phyloP scores from a whole-genome alignment of 2,329 filamentous ascomycete species.

The Ceratocystis diversiconidia region DNA sequence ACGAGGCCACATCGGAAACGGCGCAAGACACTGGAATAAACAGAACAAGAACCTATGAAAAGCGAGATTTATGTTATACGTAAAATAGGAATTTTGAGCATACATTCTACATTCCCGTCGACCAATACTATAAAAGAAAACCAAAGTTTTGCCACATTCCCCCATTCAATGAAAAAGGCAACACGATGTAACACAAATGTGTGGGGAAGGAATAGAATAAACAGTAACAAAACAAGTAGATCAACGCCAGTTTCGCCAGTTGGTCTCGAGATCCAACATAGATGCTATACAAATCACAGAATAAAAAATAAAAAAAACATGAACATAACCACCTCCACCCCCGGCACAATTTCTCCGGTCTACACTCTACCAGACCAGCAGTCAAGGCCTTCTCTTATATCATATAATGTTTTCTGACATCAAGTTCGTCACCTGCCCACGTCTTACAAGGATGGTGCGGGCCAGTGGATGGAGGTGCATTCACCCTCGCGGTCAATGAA shows the following conservation, averaged over 20 bases:
- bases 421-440: not conserved
- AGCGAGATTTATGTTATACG: no score
- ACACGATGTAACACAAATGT: not conserved
- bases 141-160: not conserved
- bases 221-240: not conserved
- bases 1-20: not conserved
- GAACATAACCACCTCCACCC: not conserved
- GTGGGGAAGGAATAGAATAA: not conserved
- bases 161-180: not conserved
- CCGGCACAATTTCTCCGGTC: not conserved
- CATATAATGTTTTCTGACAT: not conserved
- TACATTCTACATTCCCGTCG: no score
- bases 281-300: not conserved
- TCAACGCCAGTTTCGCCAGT: slow-evolving; percentile 5
- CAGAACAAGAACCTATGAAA: no score
- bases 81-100: no score
- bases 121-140: not conserved
- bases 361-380: no score
- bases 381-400: no score
- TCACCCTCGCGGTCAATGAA: slow-evolving; percentile 27
- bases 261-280: slow-evolving; percentile 5
- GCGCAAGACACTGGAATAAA: no score
- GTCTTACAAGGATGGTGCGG: slow-evolving; percentile 16
- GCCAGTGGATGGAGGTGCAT: slow-evolving; percentile 27
- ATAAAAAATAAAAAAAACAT: slow-evolving; percentile 10